A percentile compares a stretch with the other conserved stretches of the same genome.
These are phyloP conservation scores for Mycena kentingensis DNA, from an alignment of 768 basidiomycete species.

Conservation along the genomic window DNA sequence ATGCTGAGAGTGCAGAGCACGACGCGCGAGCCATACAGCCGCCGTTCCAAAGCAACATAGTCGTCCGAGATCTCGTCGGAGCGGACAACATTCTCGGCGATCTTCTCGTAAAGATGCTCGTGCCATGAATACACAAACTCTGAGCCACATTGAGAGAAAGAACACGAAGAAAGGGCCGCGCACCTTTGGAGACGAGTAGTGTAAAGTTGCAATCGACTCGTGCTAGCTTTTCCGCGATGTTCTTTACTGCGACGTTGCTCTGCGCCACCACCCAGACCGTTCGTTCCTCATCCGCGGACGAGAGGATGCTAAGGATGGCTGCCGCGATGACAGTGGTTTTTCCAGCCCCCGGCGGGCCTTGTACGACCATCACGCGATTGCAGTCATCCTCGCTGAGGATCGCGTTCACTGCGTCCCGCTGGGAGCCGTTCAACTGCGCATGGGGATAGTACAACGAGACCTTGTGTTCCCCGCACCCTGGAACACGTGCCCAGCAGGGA, in stretches of 20 bases:
- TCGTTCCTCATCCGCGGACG: slow-evolving; percentile 23
- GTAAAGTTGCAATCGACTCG: slow-evolving; percentile 47
- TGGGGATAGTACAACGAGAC: slow-evolving; percentile 21
- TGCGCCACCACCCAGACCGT: slow-evolving; percentile 70
- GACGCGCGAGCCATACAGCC: slow-evolving; percentile 43
- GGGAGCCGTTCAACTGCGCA: slow-evolving; percentile 35
- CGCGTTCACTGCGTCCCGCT: slow-evolving; percentile 31
- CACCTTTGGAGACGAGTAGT: slow-evolving; percentile 54
- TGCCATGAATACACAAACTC: slow-evolving; percentile 70
- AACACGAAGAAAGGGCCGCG: background rate
- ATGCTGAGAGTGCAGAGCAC: slow-evolving; percentile 68
- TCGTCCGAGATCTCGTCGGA: slow-evolving; percentile 35
- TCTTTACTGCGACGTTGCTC: slow-evolving; percentile 30
- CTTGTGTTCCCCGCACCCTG: background rate
- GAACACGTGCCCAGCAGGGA: slow-evolving; percentile 13
- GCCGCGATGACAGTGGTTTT: slow-evolving; percentile 64
- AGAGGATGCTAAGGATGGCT: slow-evolving; percentile 40
- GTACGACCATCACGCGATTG: slow-evolving; percentile 36
- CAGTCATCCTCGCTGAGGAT: slow-evolving; percentile 30
- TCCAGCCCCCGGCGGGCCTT: slow-evolving; percentile 62
- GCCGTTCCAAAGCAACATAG: slow-evolving; percentile 23
- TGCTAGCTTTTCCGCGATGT: slow-evolving; percentile 36
- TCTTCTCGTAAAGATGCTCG: slow-evolving; percentile 61
- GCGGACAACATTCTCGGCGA: slow-evolving; percentile 48
- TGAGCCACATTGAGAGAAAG: background rate